phyloP scores from a whole-genome alignment of 176 grass and related monocot species.

The Chrysopogon serrulatus region DNA sequence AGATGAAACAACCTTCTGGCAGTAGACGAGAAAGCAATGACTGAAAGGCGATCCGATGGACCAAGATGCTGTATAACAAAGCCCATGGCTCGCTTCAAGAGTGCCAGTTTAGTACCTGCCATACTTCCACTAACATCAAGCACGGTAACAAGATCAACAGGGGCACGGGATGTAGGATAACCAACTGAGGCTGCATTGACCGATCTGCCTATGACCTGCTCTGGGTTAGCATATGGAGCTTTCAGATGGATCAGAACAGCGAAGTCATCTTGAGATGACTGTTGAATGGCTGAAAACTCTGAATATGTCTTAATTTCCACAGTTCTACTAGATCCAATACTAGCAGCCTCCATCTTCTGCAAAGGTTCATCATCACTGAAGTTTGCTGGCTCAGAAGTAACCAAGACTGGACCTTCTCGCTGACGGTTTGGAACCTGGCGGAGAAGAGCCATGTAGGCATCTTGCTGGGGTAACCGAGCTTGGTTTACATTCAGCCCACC shows the following conservation, averaged over 20 bases:
- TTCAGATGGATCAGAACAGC: constrained; percentile 71
- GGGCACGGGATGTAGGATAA: constrained; percentile 50
- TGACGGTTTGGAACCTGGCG: constrained; percentile 37
- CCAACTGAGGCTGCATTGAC: constrained; percentile 32
- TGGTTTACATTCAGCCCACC: constrained; percentile 37
- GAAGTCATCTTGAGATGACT: constrained; percentile 59
- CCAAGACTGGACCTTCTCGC: constrained; percentile 15
- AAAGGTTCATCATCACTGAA: constrained; percentile 89
- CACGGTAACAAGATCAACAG: constrained; percentile 83
- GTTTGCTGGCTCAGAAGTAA: constrained; percentile 47
- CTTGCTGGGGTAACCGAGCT: constrained; percentile 44
- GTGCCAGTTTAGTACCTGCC: constrained; percentile 86
- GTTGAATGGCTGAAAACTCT: constrained; percentile 52
- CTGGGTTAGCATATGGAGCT: constrained; percentile 50
- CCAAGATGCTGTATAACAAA: constrained; percentile 95
- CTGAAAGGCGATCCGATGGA: constrained; percentile 80
- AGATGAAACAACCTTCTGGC: constrained; percentile 74
- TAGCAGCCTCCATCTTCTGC: constrained; percentile 29
- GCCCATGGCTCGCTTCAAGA: constrained; percentile 89
- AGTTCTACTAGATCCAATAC: constrained; percentile 35
- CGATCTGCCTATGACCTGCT: constrained; percentile 25
- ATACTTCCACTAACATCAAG: constrained; percentile 96
- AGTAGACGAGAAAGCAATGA: constrained; percentile 83
- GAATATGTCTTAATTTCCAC: constrained; percentile 76
- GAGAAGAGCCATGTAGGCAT: constrained; percentile 50